Percentiles rank a stretch among this genome's conserved stretches.
Conservation (phyloP, 768 basidiomycete genomes). For the Lentinus brumalis region DNA sequence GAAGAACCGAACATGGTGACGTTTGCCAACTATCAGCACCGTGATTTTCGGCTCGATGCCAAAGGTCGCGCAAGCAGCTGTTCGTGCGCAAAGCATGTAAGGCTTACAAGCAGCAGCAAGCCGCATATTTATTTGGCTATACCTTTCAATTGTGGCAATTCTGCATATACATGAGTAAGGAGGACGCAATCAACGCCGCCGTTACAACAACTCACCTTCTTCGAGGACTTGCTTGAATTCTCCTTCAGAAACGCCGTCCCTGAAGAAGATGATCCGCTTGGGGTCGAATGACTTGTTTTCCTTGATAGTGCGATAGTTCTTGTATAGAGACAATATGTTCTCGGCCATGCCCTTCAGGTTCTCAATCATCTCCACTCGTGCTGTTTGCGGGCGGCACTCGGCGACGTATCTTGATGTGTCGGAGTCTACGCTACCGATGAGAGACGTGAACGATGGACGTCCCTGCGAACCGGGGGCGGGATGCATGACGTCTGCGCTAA, state of each 20-base stretch:
- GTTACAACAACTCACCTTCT: conserved; percentile 41
- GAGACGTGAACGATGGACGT: conserved; percentile 77
- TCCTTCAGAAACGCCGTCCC: conserved; percentile 60
- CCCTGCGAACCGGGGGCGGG: conserved; percentile 80
- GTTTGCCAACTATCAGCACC: conserved; percentile 77
- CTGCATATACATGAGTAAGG: not conserved
- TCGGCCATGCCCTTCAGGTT: conserved; percentile 66
- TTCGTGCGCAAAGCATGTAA: not conserved
- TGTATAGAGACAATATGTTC: conserved; percentile 56
- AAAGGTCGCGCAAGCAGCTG: conserved; percentile 65
- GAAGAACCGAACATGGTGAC: conserved; percentile 71
- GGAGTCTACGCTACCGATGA: conserved; percentile 82
- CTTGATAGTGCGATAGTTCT: conserved; percentile 51
- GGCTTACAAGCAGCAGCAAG: conserved; percentile 3
- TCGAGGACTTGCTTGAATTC: conserved; percentile 54
- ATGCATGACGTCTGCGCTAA: conserved; percentile 77
- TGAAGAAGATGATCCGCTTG: conserved; percentile 74
- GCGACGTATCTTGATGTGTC: conserved; percentile 71
- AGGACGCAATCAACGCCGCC: not conserved
- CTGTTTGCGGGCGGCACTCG: conserved; percentile 64
- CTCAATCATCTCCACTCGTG: conserved; percentile 76
- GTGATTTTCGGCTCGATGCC: conserved; percentile 69
- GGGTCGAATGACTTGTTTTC: conserved; percentile 57
- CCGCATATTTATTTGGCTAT: not conserved
- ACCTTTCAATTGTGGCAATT: conserved; percentile 22